Evolutionary conservation across 306 rosid species (phyloP), one percentile per base, ranked within the genome.

Genomic region (Cucurbita maxima): DNA sequence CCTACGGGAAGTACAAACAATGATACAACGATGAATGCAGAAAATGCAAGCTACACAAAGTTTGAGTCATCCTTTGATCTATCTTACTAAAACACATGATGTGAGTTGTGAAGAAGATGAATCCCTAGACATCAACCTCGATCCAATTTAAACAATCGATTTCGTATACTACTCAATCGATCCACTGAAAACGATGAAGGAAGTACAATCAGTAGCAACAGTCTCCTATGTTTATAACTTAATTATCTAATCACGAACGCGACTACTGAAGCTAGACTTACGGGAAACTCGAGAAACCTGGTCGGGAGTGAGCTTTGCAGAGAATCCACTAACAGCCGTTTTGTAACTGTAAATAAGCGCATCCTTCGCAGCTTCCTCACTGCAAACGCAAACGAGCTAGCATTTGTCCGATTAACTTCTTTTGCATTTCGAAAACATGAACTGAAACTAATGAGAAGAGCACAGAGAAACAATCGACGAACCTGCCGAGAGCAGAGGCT

Each of bases 311-410:
- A 93, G 97, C 88, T 87, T 93, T 14, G 98, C 97, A 25, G 98
- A 88, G 87, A 93, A 93, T 37, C 98, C 98, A 84, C 86, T 83
- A 4, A 92, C 97, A 50, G 96, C 98, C 4, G 81, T 45, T 85
- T 93, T 93, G 85, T 93, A 93, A 71, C 92, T 90, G 58, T 93
- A 93, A 74, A 93, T 3, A 83, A 93, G 87, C 82, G 97, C 96
- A 69, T 83, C 92, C 85, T 85, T 93, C 22, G 98, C 98, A 78
- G 96, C 96, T 48, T 90, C 96, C 75, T 90, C 90, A 75, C 98
- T 93, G 77, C 66, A 50, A 40, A 40, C 7, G 5, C 18, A 55
- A 47, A 57, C 13, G 22, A 54, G 56, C 15, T 30, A 6, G 14
- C 15, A 25, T 12, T 1, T 19, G 41, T 34, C 44, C 12, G 66